Evolutionary conservation across 305 asterid genomes (phyloP).

Genomic region (Solanum hybrid): DNA sequence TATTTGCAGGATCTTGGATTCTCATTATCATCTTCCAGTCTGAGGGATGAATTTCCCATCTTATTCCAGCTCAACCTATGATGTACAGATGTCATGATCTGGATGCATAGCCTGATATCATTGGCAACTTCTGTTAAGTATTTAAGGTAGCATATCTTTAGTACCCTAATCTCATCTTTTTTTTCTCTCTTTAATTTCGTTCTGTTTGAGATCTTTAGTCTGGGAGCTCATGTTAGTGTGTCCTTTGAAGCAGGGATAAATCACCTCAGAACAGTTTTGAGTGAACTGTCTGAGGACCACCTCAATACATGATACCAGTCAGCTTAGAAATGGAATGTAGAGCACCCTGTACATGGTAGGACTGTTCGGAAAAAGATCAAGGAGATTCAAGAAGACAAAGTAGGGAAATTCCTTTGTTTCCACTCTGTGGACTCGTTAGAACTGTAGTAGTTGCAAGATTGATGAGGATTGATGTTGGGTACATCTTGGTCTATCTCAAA

Average conservation of each 20-base stretch:
- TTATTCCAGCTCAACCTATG: neutral
- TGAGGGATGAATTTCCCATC: neutral
- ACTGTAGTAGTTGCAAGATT: neutral
- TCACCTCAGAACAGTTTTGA: neutral
- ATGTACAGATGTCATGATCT: neutral
- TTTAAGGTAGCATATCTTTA: neutral
- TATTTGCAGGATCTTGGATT: neutral
- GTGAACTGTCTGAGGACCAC: neutral
- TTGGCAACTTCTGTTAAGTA: neutral
- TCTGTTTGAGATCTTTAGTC: neutral
- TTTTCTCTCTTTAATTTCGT: neutral
- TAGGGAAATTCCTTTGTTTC: neutral
- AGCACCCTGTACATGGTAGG: neutral
- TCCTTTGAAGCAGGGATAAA: neutral
- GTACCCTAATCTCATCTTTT: neutral
- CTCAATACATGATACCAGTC: neutral
- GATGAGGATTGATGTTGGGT: neutral
- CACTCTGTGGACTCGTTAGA: neutral
- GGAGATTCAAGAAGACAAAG: neutral
- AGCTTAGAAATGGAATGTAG: neutral
- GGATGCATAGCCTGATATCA: neutral
- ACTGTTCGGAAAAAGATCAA: neutral
- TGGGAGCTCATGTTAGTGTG: neutral
- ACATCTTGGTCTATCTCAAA: neutral
- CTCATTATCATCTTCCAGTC: neutral